These are phyloP conservation scores for Phaseolus lunatus DNA, from an alignment of 306 rosid species.

Conservation along the genomic window DNA sequence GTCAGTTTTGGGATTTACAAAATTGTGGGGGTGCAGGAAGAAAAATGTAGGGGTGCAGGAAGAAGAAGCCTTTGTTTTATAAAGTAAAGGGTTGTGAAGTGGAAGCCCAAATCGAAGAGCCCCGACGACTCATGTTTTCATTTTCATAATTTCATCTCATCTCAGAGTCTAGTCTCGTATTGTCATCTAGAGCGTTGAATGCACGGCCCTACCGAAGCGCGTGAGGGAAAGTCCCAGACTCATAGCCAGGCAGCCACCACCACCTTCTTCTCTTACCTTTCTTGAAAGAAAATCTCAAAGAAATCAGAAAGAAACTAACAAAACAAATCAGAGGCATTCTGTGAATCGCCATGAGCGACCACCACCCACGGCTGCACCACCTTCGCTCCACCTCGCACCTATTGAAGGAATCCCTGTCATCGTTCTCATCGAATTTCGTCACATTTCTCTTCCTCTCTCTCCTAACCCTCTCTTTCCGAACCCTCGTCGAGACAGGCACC, in stretches of 20 bases:
- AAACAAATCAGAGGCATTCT: neutral
- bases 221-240: conserved; percentile 15
- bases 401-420: conserved; percentile 55
- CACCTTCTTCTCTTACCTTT: neutral
- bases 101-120: neutral
- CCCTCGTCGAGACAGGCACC: conserved; percentile 75
- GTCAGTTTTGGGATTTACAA: too few relatives aligned
- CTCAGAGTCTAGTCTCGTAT: too few relatives aligned
- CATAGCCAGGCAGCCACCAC: neutral
- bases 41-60: too few relatives aligned
- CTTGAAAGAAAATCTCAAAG: conserved; percentile 1
- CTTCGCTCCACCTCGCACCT: conserved; percentile 69
- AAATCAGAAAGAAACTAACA: neutral
- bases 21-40: too few relatives aligned
- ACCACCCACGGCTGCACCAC: conserved; percentile 62
- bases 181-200: neutral
- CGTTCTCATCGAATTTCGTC: conserved; percentile 60
- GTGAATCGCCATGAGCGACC: conserved; percentile 69
- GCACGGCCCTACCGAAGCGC: conserved; percentile 19
- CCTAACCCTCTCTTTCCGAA: conserved; percentile 77
- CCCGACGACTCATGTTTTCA: neutral
- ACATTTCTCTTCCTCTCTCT: conserved; percentile 84
- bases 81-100: neutral
- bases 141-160: neutral
- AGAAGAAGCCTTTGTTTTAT: too few relatives aligned